Percentiles rank a stretch among this genome's conserved stretches.
These are phyloP conservation scores for Ogataea naganishii DNA, from an alignment of 805 yeast genomes.

Conservation along the genomic window DNA sequence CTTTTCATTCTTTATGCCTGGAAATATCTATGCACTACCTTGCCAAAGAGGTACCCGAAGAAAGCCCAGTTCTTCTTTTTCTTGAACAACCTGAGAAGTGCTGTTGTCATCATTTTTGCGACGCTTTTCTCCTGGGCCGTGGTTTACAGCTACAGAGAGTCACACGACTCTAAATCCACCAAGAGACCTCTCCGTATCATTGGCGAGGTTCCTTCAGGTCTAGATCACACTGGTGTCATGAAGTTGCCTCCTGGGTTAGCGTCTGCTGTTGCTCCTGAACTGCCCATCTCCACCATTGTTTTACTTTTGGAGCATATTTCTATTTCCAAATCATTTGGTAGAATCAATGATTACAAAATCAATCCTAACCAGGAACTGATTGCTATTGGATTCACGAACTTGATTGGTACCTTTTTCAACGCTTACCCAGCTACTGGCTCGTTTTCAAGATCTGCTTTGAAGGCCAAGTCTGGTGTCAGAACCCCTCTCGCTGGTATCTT, in stretches of 20 bases:
- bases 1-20: slow-evolving; percentile 63
- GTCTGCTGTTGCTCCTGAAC: slow-evolving; percentile 56
- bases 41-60: slow-evolving; percentile 58
- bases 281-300: slow-evolving; percentile 81
- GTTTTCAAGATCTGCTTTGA: slow-evolving; percentile 87
- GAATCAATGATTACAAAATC: slow-evolving; percentile 84
- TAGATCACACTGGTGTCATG: slow-evolving; percentile 69
- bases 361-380: slow-evolving; percentile 89
- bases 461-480: slow-evolving; percentile 90
- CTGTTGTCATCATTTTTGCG: slow-evolving; percentile 70
- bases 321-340: slow-evolving; percentile 86
- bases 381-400: slow-evolving; percentile 88
- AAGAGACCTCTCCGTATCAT: slow-evolving; percentile 48
- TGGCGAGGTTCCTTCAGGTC: slow-evolving; percentile 78
- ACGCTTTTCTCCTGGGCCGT: slow-evolving; percentile 79
- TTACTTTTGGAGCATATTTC: slow-evolving; percentile 88
- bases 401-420: slow-evolving; percentile 84
- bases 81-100: slow-evolving; percentile 68
- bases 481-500: slow-evolving; percentile 90
- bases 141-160: slow-evolving; percentile 26
- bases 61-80: slow-evolving; percentile 55
- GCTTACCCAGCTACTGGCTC: slow-evolving; percentile 97
- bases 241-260: slow-evolving; percentile 51
- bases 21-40: slow-evolving; percentile 55
- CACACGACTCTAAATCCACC: slow-evolving; percentile 30